Base-by-base conservation (phyloP, 352 stramenopile species). In the Globisporangium emineosum region DNA sequence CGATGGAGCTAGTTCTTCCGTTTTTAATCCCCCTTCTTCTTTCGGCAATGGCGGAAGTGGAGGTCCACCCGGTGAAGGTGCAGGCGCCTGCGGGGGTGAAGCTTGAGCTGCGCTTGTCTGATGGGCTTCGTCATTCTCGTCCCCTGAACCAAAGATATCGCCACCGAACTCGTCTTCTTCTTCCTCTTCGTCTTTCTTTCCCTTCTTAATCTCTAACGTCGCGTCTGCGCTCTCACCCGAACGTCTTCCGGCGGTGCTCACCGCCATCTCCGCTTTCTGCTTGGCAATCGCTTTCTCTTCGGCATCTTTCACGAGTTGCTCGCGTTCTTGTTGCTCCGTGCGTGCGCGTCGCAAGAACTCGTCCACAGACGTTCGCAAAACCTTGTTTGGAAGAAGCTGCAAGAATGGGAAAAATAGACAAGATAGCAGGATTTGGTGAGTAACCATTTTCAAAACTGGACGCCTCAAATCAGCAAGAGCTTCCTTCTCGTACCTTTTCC, bases 151-250 rank as follows among this genome's bases (percentile, higher is more conserved):
- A 56, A 92, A 95, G 67, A 95, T 90, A 66, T 95, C 86, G 17
- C 86, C 86, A 7, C 86, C 86, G 66, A 95, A 93, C 62, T 93
- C 86, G 62, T 95, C 86, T 62, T 95, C 86, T 66, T 90, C 84
- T 3, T 90, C 85, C 9, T 83, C 77, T 33, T 75, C 73, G 7
- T 87, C 76, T 54, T 93, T 93, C 67, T 89, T 93, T n/a, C 73
- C 72, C 53, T 92, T 93, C 62, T 93, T 95, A 59, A 94, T 95
- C 49, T 93, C 86, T 5, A 95, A 57, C 12, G 81, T 90, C n/a
- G 83, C 85, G 60, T 94, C 86, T 3, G 86, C 86, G n/a, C 73
- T 92, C 37, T 92, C 82, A 2, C 78, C 85, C 2, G 78, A 70
- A 13, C 83, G 77, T 35, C 84, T 74, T 9, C 65, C 60, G 33